phyloP scores from a whole-genome alignment of 345 rosid species.

The Rhodomyrtus tomentosa region DNA sequence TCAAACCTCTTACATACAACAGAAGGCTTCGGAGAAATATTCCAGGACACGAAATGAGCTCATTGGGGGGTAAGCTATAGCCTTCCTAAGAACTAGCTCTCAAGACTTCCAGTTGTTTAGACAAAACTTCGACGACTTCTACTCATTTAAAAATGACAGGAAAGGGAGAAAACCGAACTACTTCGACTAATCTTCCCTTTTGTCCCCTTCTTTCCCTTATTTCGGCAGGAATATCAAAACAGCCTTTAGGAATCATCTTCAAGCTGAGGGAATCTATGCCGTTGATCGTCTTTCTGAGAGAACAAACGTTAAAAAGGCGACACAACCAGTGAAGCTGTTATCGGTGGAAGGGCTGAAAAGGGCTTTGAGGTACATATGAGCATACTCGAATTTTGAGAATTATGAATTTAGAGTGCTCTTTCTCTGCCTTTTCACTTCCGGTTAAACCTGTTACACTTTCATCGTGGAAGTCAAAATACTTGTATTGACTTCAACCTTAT shows the following conservation, averaged over 20 bases:
- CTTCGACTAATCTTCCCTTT: neutral
- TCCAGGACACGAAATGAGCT: slow-evolving; percentile 48
- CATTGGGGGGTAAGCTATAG: slow-evolving; percentile 72
- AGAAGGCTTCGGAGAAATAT: slow-evolving; percentile 68
- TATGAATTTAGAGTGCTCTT: neutral
- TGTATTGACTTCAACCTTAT: neutral
- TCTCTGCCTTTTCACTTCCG: neutral
- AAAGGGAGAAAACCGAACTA: neutral
- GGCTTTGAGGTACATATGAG: slow-evolving; percentile 52
- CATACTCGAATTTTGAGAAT: neutral
- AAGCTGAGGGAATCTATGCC: slow-evolving; percentile 52
- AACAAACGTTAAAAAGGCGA: slow-evolving; percentile 27
- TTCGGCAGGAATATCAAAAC: slow-evolving; percentile 52
- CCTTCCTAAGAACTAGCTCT: neutral
- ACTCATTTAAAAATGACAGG: neutral
- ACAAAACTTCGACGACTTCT: neutral
- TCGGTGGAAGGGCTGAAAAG: slow-evolving; percentile 74
- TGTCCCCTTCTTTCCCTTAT: neutral
- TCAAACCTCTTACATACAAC: neutral
- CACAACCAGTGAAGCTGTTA: slow-evolving; percentile 44
- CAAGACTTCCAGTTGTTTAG: neutral
- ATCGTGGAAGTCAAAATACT: neutral
- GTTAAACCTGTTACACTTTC: neutral
- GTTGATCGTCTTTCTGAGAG: slow-evolving; percentile 46
- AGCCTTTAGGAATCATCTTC: slow-evolving; percentile 40